A percentile compares a stretch with the other conserved stretches of the same genome.
These are phyloP conservation scores for Aspergillus haitiensis DNA, from an alignment of 495 filamentous ascomycete species.

Conservation along the genomic window DNA sequence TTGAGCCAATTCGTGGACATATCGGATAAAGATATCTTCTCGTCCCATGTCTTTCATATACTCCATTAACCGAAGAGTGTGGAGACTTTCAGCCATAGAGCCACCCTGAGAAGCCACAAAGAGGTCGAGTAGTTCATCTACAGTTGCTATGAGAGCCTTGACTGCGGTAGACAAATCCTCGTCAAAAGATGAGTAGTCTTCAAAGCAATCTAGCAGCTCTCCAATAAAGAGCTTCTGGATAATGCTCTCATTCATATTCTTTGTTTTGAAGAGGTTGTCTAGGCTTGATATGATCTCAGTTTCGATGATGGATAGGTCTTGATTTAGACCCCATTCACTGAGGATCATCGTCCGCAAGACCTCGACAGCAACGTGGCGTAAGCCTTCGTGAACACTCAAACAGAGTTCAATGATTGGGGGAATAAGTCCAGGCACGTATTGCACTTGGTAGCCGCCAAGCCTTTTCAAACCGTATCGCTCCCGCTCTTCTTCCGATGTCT, in stretches of 20 bases:
- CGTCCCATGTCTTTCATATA: conserved; percentile 97
- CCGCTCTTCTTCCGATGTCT: conserved; percentile 74
- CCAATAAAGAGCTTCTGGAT: conserved; percentile 89
- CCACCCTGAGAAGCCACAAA: conserved; percentile 88
- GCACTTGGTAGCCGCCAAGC: conserved; percentile 95
- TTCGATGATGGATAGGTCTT: conserved; percentile 88
- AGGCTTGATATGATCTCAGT: conserved; percentile 96
- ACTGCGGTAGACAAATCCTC: conserved; percentile 77
- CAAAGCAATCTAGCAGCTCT: conserved; percentile 81
- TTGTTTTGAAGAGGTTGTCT: conserved; percentile 86
- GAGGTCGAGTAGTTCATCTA: conserved; percentile 89
- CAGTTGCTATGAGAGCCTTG: conserved; percentile 72
- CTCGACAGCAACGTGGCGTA: conserved; percentile 86
- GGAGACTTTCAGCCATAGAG: conserved; percentile 75
- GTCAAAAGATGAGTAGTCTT: conserved; percentile 63
- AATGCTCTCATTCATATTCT: conserved; percentile 82
- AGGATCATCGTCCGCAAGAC: conserved; percentile 97
- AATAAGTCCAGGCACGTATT: conserved; percentile 92
- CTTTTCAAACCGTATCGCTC: conserved; percentile 73
- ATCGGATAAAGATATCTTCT: conserved; percentile 94
- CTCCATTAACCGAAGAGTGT: conserved; percentile 90
- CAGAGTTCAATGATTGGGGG: conserved; percentile 91
- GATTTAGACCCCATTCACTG: conserved; percentile 95
- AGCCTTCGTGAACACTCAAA: conserved; percentile 88
- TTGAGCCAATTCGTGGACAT: conserved; percentile 88